These are phyloP conservation scores for Wallacemonas sp. DNA, from an alignment of 208 protist genomes.

Conservation along the genomic window DNA sequence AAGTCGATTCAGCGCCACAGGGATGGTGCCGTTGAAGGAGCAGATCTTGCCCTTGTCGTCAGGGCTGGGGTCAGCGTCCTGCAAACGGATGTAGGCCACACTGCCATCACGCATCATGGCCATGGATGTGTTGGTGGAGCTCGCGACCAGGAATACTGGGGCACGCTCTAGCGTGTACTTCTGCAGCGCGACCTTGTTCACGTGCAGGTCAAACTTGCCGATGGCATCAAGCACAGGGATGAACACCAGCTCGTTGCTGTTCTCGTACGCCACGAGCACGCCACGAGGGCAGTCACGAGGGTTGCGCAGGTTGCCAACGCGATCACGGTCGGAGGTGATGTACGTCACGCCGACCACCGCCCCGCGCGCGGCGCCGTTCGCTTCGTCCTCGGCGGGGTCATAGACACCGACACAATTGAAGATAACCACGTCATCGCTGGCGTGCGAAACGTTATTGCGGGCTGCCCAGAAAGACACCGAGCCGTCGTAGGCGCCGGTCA, in stretches of 20 bases:
- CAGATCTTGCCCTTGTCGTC: constrained; percentile 21
- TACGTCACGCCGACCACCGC: constrained; percentile 55
- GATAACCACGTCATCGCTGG: constrained; percentile 18
- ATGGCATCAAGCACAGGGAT: constrained; percentile 44
- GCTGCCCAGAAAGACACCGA: constrained; percentile 75
- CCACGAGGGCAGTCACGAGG: constrained; percentile 48
- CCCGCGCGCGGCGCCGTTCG: constrained; percentile 4
- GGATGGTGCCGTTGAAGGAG: constrained; percentile 35
- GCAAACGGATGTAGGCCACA: constrained; percentile 38
- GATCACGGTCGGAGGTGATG: constrained; percentile 25
- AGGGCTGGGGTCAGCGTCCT: not conserved
- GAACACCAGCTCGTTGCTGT: constrained; percentile 43
- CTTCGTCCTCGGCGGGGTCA: constrained; percentile 11
- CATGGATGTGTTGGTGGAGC: constrained; percentile 45
- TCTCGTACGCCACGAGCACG: constrained; percentile 67
- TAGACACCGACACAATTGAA: constrained; percentile 37
- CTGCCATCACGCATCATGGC: constrained; percentile 50
- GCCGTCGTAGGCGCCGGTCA: constrained; percentile 50
- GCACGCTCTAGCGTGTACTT: constrained; percentile 25
- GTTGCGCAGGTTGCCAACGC: constrained; percentile 26
- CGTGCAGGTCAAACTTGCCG: constrained; percentile 30
- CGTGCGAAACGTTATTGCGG: constrained; percentile 43
- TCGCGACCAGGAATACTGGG: constrained; percentile 42
- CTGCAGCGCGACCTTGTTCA: constrained; percentile 14
- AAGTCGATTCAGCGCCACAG: not conserved